Evolutionary conservation across 2,329 filamentous ascomycete species (phyloP).

Genomic region (Geosmithia morbida): DNA sequence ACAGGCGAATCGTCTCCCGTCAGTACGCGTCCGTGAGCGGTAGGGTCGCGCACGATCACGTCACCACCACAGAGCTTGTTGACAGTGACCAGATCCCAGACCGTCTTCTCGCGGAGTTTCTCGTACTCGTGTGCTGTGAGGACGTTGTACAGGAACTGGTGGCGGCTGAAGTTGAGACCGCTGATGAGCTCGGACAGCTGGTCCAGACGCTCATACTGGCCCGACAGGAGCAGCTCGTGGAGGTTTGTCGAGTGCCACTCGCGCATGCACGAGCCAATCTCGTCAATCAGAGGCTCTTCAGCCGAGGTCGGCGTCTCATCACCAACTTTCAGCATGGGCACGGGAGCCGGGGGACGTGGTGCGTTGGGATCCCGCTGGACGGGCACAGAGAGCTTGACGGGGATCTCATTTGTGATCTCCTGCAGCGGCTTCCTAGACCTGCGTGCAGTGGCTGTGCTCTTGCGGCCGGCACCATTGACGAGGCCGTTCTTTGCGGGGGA

Average conservation of each 20-base stretch:
- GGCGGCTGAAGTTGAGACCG: conserved; percentile 69
- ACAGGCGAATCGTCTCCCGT: conserved; percentile 90
- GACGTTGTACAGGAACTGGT: conserved; percentile 88
- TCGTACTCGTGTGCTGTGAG: conserved; percentile 75
- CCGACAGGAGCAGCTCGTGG: conserved; percentile 74
- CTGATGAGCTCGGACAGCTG: conserved; percentile 68
- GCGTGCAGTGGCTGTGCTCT: conserved; percentile 15
- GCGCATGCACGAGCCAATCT: conserved; percentile 89
- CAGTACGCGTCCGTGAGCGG: conserved; percentile 67
- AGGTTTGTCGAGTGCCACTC: conserved; percentile 98
- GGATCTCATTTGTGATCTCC: conserved; percentile 23
- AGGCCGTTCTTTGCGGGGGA: conserved; percentile 6
- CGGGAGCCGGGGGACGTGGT: conserved; percentile 74
- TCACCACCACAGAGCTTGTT: conserved; percentile 92
- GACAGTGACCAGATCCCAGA: conserved; percentile 88
- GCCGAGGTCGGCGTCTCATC: conserved; percentile 88
- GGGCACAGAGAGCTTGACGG: conserved; percentile 28
- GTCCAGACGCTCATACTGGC: conserved; percentile 70
- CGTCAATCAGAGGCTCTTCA: conserved; percentile 85
- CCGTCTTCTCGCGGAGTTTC: conserved; percentile 71
- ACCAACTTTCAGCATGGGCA: conserved; percentile 94
- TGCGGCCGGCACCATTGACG: conserved; percentile 9
- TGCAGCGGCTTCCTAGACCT: conserved; percentile 15
- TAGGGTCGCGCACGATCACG: conserved; percentile 85
- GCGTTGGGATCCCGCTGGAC: conserved; percentile 48